These are phyloP conservation scores for Pestalotiopsis sp. DNA, from an alignment of 2,329 filamentous ascomycete species.

Conservation along the genomic window DNA sequence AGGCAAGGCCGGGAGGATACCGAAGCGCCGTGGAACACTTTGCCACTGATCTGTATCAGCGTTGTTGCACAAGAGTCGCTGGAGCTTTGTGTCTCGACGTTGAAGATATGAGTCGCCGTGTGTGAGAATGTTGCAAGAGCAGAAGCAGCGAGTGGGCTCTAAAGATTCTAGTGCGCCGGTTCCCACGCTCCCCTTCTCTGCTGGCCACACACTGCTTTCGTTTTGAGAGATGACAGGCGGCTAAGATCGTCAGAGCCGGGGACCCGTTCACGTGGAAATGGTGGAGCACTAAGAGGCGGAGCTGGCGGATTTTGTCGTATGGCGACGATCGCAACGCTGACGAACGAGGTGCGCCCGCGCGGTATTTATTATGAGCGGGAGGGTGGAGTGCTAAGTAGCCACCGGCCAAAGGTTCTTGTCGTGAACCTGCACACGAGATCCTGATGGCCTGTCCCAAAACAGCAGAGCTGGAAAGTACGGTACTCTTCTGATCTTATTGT, in stretches of 20 bases:
- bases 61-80: slow-evolving; percentile 21
- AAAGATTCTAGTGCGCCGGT: neutral
- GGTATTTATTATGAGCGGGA: slow-evolving; percentile 2
- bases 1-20: slow-evolving; percentile 23
- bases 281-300: slow-evolving; percentile 8
- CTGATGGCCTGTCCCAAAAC: neutral
- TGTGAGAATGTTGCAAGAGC: slow-evolving; percentile 12
- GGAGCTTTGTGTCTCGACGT: slow-evolving; percentile 30
- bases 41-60: slow-evolving; percentile 23
- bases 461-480: neutral
- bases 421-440: neutral
- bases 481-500: neutral
- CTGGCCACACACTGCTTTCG: neutral
- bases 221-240: slow-evolving; percentile 3
- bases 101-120: slow-evolving; percentile 17
- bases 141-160: neutral
- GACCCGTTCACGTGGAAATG: slow-evolving; percentile 4
- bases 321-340: slow-evolving; percentile 12
- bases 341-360: neutral
- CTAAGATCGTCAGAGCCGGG: neutral
- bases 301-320: slow-evolving; percentile 3
- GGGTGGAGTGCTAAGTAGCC: neutral
- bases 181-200: neutral
- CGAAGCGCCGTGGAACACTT: slow-evolving; percentile 24
- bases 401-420: neutral